Conservation (phyloP, 2,329 filamentous ascomycete species). For the Thelonectria rubi region DNA sequence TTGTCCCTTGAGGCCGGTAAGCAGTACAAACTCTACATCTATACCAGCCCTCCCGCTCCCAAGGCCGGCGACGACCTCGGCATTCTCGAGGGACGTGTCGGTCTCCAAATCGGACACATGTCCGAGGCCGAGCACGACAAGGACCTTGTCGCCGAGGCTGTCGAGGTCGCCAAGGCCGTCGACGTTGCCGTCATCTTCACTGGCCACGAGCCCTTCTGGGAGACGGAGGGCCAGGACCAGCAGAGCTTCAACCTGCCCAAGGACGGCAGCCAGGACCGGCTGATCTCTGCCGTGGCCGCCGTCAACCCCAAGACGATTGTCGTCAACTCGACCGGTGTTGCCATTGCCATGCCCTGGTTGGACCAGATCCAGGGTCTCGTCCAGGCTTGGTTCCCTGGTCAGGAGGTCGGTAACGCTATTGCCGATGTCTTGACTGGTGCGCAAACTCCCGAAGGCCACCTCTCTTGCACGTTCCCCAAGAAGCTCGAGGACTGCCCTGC, state of each 20-base stretch:
- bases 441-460: constrained; percentile 70
- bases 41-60: constrained; percentile 43
- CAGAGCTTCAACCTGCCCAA: constrained; percentile 76
- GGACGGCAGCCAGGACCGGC: constrained; percentile 64
- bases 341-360: constrained; percentile 68
- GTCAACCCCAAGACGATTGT: constrained; percentile 68
- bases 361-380: constrained; percentile 66
- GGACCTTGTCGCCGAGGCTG: constrained; percentile 58
- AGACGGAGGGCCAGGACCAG: constrained; percentile 70
- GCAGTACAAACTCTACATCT: constrained; percentile 45
- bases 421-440: constrained; percentile 72
- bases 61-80: constrained; percentile 40
- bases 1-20: constrained; percentile 41
- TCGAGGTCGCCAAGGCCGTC: constrained; percentile 64
- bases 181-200: constrained; percentile 66
- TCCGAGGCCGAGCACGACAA: constrained; percentile 46
- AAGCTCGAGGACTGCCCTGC: constrained; percentile 70
- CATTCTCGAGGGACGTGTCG: constrained; percentile 46
- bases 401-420: constrained; percentile 74
- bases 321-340: constrained; percentile 72
- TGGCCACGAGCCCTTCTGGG: constrained; percentile 64
- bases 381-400: constrained; percentile 75
- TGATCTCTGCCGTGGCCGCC: constrained; percentile 65
- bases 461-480: constrained; percentile 70
- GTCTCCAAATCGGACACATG: constrained; percentile 46